Evolutionary conservation across 768 basidiomycete genomes (phyloP).

Genomic region (Lentinus brumalis): DNA sequence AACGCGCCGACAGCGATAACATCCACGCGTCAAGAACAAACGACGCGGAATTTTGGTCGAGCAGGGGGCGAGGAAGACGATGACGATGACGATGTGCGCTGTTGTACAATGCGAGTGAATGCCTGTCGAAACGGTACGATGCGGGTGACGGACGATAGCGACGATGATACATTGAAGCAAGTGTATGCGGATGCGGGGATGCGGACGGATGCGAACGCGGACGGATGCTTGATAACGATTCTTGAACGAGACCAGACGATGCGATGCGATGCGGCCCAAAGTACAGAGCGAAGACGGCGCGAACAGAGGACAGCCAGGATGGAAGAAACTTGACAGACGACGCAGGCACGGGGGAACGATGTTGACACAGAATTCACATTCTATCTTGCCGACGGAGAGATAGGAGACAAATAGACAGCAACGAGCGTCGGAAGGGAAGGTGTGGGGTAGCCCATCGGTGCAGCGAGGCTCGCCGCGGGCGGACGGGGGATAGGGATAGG

Average conservation of each 20-base stretch:
- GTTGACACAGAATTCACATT: slow-evolving; percentile 17
- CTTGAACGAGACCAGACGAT: not conserved
- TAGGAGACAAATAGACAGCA: slow-evolving; percentile 22
- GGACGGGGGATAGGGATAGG: not conserved
- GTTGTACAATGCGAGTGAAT: slow-evolving; percentile 10
- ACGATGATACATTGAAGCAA: not conserved
- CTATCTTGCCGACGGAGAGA: slow-evolving; percentile 13
- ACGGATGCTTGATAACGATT: not conserved
- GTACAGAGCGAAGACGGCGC: not conserved
- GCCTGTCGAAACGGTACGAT: not conserved
- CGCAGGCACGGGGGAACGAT: not conserved
- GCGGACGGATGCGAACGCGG: not conserved
- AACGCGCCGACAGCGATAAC: not conserved
- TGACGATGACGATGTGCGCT: not conserved
- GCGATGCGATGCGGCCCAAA: not conserved
- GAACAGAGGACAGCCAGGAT: not conserved
- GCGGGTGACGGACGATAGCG: not conserved
- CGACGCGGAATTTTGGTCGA: not conserved
- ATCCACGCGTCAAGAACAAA: not conserved
- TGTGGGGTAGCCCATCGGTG: not conserved
- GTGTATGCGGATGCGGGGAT: too few species aligned
- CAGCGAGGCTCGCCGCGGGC: not conserved
- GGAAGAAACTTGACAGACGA: not conserved
- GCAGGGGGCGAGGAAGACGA: not conserved
- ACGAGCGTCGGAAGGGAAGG: slow-evolving; percentile 21